Evolutionary conservation across 495 filamentous ascomycete species (phyloP).

Genomic region (Cercophora samala): DNA sequence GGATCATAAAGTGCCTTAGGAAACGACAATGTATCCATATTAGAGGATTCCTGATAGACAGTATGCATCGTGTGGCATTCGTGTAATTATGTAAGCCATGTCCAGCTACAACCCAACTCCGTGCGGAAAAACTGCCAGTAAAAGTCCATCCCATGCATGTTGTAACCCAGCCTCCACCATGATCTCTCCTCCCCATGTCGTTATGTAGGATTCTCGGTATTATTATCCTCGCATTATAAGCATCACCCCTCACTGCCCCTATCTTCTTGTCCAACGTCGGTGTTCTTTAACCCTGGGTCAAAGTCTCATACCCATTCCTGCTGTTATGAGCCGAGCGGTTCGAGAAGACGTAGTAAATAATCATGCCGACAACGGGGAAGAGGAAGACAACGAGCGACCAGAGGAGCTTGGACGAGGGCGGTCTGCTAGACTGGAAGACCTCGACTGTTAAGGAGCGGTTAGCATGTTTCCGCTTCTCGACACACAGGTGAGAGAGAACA

Average conservation of each 20-base stretch:
- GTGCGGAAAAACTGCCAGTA: background rate
- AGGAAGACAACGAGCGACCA: conserved; percentile 52
- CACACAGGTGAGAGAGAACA: conserved; percentile 17
- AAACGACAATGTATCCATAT: no score
- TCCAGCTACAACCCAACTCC: background rate
- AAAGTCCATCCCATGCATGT: background rate
- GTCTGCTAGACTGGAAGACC: conserved; percentile 50
- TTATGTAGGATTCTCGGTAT: background rate
- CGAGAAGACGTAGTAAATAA: conserved; percentile 53
- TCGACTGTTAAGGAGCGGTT: conserved; percentile 38
- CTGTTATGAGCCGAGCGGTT: conserved; percentile 46
- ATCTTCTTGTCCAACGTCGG: background rate
- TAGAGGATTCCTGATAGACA: background rate
- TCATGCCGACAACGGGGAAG: conserved; percentile 48
- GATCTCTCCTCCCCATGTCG: background rate
- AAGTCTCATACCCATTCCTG: conserved; percentile 42
- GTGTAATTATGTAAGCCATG: background rate
- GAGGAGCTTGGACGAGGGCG: conserved; percentile 44
- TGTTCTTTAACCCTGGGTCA: conserved; percentile 27
- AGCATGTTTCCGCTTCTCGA: background rate
- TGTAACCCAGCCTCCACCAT: background rate
- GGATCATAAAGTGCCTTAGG: no score
- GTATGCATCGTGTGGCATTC: background rate
- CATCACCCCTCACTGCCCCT: background rate
- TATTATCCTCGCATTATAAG: background rate